phyloP scores from a whole-genome alignment of 2,329 filamentous ascomycete species.

The Paraconiothyrium brasiliense region DNA sequence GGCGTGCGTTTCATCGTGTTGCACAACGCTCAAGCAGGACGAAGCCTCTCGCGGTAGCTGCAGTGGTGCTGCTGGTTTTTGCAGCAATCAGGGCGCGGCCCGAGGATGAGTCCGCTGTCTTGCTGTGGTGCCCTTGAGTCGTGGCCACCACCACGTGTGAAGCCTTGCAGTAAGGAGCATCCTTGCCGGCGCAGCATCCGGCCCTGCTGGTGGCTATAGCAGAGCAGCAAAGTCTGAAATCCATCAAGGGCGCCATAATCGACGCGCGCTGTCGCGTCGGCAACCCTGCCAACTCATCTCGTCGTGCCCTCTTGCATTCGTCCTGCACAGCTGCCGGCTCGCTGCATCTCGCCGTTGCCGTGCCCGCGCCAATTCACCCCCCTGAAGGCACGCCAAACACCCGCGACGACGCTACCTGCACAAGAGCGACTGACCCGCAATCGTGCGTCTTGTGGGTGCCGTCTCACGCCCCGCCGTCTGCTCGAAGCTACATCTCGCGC shows the following conservation, averaged over 20 bases:
- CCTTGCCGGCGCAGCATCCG: not conserved
- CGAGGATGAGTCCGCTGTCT: not conserved
- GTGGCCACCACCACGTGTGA: constrained; percentile 2
- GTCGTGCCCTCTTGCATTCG: not conserved
- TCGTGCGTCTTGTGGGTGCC: constrained; percentile 6
- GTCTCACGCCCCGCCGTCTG: constrained; percentile 19
- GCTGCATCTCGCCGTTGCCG: constrained; percentile 1
- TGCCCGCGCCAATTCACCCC: constrained; percentile 16
- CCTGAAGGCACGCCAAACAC: constrained; percentile 18
- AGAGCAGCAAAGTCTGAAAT: not conserved
- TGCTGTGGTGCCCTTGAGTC: constrained; percentile 9
- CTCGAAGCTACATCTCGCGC: constrained; percentile 2
- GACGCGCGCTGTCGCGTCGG: constrained; percentile 4
- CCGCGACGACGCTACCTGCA: constrained; percentile 15
- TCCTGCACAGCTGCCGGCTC: constrained; percentile 9
- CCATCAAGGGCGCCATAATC: constrained; percentile 6
- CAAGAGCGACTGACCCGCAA: constrained; percentile 15
- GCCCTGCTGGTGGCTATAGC: constrained; percentile 8
- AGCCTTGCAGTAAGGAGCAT: not conserved
- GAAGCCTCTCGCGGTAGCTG: not conserved
- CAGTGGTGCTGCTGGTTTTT: not conserved
- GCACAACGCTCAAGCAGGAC: constrained; percentile 10
- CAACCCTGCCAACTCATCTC: constrained; percentile 6
- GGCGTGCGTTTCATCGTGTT: constrained; percentile 13
- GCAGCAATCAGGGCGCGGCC: constrained; percentile 1